phyloP scores from a whole-genome alignment of 306 rosid genomes.

The Corylus heterophylla region DNA sequence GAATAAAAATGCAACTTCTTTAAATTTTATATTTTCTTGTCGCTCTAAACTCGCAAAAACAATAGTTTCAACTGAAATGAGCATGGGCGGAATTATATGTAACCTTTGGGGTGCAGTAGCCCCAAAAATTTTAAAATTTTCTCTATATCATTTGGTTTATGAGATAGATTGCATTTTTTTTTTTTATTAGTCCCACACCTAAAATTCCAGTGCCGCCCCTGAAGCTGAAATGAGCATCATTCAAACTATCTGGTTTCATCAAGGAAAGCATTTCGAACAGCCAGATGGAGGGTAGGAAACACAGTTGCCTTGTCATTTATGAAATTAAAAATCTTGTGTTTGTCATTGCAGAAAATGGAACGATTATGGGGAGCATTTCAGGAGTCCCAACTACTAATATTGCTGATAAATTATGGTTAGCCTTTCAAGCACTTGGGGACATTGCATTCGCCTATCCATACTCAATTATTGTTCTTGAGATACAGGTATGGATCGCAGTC shows the following conservation, averaged over 20 bases:
- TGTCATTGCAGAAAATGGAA: conserved; percentile 64
- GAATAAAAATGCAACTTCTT: neutral
- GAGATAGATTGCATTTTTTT: too few relatives aligned
- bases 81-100: too few relatives aligned
- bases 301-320: neutral
- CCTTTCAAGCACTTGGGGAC: conserved; percentile 82
- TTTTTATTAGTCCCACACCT: too few relatives aligned
- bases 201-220: too few relatives aligned
- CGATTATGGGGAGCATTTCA: conserved; percentile 61
- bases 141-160: too few relatives aligned
- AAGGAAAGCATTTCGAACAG: neutral
- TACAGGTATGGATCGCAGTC: conserved; percentile 50
- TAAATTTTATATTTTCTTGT: neutral
- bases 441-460: conserved; percentile 90
- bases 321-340: neutral
- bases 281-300: neutral
- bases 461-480: conserved; percentile 68
- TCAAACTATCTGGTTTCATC: neutral
- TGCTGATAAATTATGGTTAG: conserved; percentile 61
- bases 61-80: neutral
- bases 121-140: too few relatives aligned
- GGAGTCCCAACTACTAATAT: conserved; percentile 63
- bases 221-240: neutral
- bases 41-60: neutral
- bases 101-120: too few relatives aligned